Base-by-base conservation (phyloP, 2,329 filamentous ascomycete species). In the Chrysoporthe cubensis region DNA sequence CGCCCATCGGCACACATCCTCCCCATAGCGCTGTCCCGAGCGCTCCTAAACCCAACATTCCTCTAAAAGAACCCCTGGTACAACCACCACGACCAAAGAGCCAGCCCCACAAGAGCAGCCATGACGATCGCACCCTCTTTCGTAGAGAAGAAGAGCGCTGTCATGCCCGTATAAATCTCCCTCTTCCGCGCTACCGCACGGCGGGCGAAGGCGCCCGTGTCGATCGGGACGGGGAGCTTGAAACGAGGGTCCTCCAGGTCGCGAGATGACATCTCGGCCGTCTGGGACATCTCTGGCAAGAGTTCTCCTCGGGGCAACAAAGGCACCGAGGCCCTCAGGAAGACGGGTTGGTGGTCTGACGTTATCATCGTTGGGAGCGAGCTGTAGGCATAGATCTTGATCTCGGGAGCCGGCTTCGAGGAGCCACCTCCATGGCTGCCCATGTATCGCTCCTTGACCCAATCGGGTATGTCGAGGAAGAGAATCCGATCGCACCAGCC, bases 401-500 rank as follows among this genome's bases (percentile, higher is more conserved):
- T 80, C 44, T 74, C 57, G 32, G 61, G 34, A 3, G n/a, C 34
- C 16, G 21, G 46, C 26, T 54, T 26, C 60, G 59, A 54, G 21
- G 43, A 59, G 18, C 73, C 11, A 73, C 73, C 4, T 71, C 71
- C 65, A 59, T 75, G 16, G 71, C 67, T 34, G 26, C 13, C 40
- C 42, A 48, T 16, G 40, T 21, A 65, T 66, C 54, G 63, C 71
- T 76, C 74, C 56, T 78, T 78, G 50, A 83, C 75, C 84, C 86
- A 89, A 32, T 78, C 77, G 26, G 86, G 88, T 32, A 85, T 80
- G 63, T 91, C 87, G 3, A 95, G 82, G 78, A 89, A 98, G 26
- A 98, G 82, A 26, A 98, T 90, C 3, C 96, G 88, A 78, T 98
- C 96, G 74, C 94, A 97, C 96, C 95, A 98, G 74, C 90, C 90